Conservation (phyloP, 257 asterid genomes). For the Anisodus acutangulus region DNA sequence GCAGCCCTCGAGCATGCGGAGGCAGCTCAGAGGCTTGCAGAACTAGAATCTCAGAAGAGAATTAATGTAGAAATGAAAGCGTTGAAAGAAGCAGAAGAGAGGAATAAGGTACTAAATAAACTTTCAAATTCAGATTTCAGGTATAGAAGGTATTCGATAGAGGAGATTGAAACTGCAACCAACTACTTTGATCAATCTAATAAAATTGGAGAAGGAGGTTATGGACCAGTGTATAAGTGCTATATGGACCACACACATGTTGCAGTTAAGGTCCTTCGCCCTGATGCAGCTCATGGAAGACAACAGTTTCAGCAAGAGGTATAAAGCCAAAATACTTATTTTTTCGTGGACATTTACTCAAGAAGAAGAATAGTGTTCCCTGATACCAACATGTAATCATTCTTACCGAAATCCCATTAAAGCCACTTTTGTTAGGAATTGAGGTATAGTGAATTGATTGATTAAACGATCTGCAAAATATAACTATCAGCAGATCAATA, state of each 20-base stretch:
- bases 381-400: background rate
- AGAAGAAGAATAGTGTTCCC: background rate
- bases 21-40: slow-evolving; percentile 80
- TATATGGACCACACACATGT: slow-evolving; percentile 85
- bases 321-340: slow-evolving; percentile 20
- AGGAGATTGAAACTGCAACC: slow-evolving; percentile 89
- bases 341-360: background rate
- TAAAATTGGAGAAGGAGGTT: slow-evolving; percentile 96
- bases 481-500: background rate
- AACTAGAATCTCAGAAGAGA: slow-evolving; percentile 82
- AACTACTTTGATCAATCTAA: slow-evolving; percentile 68
- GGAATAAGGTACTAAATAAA: slow-evolving; percentile 36
- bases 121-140: slow-evolving; percentile 48
- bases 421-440: background rate
- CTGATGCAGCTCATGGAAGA: slow-evolving; percentile 96
- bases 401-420: background rate
- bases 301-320: slow-evolving; percentile 97
- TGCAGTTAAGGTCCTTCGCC: slow-evolving; percentile 96
- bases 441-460: background rate
- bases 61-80: slow-evolving; percentile 76
- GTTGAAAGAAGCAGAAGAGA: slow-evolving; percentile 63
- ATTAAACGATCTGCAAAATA: background rate
- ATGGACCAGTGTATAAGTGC: slow-evolving; percentile 91
- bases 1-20: slow-evolving; percentile 62
- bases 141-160: slow-evolving; percentile 81